Base-by-base conservation (phyloP, 2,329 filamentous ascomycete genomes). In the Pseudogymnoascus sp. region DNA sequence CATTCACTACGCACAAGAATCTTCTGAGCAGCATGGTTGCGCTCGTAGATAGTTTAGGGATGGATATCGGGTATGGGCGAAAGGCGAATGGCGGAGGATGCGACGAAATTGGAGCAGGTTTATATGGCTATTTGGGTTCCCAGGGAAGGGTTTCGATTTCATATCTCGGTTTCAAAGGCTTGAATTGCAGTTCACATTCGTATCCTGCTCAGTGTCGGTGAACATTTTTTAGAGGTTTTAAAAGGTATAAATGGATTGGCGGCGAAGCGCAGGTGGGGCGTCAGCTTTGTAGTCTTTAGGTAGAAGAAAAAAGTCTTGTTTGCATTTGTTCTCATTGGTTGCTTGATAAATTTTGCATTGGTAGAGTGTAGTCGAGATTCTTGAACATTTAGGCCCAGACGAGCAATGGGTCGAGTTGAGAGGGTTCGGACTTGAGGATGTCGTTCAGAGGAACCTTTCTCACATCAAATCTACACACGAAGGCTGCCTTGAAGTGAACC, bases 281-380 rank as follows among this genome's bases (percentile, higher is more conserved):
- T 55, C 25, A 33, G 41, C 41, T 49, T 49, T 49, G 41, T 49
- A 55, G 25, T 55, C 45, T 19, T 55, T 55, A 49, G 45, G 45
- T 33, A 33, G 16, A 19, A 33, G 8, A 55, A 55, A 55, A 55
- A 55, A 55, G 25, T 33, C n/a, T 55, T 30, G 22, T 33, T n/a
- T 11, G 45, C 12, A 55, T n/a, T 55, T 55, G 19, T 19, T 55
- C 45, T 16, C 25, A 30, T 33, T 19, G 25, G 45, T 6, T 14
- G 9, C 12, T 49, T 14, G n/a, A 11, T 55, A 33, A n/a, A 33
- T 30, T 55, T 19, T n/a, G n/a, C 16, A 12, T 14, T 52, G 12
- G 22, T 14, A 2, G 2, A 25, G 6, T 30, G 25, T 33, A 33
- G 12, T 16, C 4, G 14, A 16, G 4, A 25, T 25, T n/a, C 12